These are phyloP conservation scores for Gnomoniopsis smithogilvyi DNA, from an alignment of 2,329 filamentous ascomycete genomes.

Conservation along the genomic window DNA sequence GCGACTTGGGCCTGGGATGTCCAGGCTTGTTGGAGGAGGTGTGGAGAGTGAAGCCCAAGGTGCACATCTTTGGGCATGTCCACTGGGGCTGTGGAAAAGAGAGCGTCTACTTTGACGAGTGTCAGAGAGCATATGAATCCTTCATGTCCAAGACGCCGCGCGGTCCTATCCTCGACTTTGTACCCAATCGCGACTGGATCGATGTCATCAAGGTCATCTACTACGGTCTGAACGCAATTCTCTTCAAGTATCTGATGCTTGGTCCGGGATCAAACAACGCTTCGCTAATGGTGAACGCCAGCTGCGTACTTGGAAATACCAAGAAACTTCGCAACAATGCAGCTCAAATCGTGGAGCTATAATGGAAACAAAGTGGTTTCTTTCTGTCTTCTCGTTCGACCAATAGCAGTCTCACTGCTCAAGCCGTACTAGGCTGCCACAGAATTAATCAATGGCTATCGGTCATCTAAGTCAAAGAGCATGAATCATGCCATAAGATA, in stretches of 20 bases:
- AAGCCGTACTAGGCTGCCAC: background rate
- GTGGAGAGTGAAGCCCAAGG: constrained; percentile 68
- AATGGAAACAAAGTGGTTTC: background rate
- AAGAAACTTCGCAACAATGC: constrained; percentile 41
- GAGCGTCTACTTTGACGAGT: constrained; percentile 69
- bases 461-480: too few species aligned
- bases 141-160: constrained; percentile 45
- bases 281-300: constrained; percentile 54
- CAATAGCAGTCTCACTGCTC: background rate
- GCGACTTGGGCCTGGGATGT: constrained; percentile 68
- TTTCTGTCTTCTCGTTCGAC: background rate
- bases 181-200: constrained; percentile 44
- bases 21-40: constrained; percentile 67
- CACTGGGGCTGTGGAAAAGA: constrained; percentile 73
- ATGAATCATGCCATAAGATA: too few species aligned
- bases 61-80: constrained; percentile 85
- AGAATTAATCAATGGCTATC: too few species aligned
- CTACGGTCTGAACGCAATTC: constrained; percentile 43
- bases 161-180: constrained; percentile 40
- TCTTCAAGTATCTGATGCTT: constrained; percentile 56
- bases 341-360: constrained; percentile 34
- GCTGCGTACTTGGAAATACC: constrained; percentile 52
- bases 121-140: constrained; percentile 69
- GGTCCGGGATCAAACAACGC: constrained; percentile 49
- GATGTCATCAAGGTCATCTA: constrained; percentile 42